A percentile compares a stretch with the other conserved stretches of the same genome.
Evolutionary conservation across 2,329 filamentous ascomycete genomes (phyloP).

Genomic region (Emericellopsis cladophorae): DNA sequence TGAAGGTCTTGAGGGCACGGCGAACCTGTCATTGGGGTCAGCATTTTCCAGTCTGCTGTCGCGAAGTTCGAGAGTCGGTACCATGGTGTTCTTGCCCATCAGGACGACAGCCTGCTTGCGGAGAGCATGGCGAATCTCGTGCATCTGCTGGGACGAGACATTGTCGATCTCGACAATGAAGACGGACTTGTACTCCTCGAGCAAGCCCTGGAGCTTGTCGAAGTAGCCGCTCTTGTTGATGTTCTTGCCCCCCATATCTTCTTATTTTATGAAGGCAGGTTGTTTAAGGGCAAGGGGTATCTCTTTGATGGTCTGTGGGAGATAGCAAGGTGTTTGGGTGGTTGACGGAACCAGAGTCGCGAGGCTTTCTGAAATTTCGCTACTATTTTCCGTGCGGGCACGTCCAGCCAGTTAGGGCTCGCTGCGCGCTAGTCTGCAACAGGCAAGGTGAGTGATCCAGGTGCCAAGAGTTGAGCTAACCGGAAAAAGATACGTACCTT

Average conservation of each 20-base stretch:
- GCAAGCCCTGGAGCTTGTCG: constrained; percentile 96
- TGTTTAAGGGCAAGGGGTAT: constrained; percentile 75
- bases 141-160: constrained; percentile 99
- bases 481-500: constrained; percentile 1
- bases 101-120: constrained; percentile 87
- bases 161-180: constrained; percentile 98
- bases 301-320: constrained; percentile 12
- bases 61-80: constrained; percentile 21
- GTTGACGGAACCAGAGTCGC: constrained; percentile 2
- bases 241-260: constrained; percentile 98
- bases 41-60: neutral
- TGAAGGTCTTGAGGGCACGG: constrained; percentile 92
- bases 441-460: neutral
- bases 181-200: constrained; percentile 93
- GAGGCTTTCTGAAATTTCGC: constrained; percentile 6
- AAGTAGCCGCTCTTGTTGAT: constrained; percentile 94
- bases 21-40: constrained; percentile 52
- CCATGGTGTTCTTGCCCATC: constrained; percentile 99
- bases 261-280: constrained; percentile 87
- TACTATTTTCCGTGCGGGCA: constrained; percentile 3
- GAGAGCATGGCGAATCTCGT: constrained; percentile 93
- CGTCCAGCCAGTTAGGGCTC: constrained; percentile 21
- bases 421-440: constrained; percentile 11
- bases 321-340: constrained; percentile 4
- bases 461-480: too few species aligned